Percentiles rank a stretch among this genome's conserved stretches.
Evolutionary conservation across 306 rosid genomes (phyloP).

Genomic region (Lathyrus sativus): DNA sequence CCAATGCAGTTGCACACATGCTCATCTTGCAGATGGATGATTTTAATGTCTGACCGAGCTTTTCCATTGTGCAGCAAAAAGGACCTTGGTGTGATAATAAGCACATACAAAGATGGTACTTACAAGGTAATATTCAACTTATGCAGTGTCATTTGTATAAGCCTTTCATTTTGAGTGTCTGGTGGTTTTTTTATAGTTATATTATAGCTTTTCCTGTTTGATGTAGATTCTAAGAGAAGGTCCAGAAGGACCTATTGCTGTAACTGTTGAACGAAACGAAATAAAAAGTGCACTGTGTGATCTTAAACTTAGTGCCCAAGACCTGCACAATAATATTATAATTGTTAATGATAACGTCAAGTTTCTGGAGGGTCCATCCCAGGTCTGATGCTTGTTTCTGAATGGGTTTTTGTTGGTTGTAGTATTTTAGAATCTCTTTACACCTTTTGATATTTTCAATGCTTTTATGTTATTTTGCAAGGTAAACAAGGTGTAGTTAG

Average conservation of each 20-base stretch:
- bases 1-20: background rate
- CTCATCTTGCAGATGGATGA: background rate
- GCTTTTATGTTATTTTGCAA: too few species aligned
- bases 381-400: slow-evolving; percentile 44
- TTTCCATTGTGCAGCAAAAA: slow-evolving; percentile 68
- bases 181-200: slow-evolving; percentile 12
- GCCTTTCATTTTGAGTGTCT: slow-evolving; percentile 20
- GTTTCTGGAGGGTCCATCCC: too few species aligned
- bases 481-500: too few species aligned
- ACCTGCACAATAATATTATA: too few species aligned
- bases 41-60: slow-evolving; percentile 22
- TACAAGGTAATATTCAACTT: slow-evolving; percentile 67
- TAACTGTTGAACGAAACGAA: too few species aligned
- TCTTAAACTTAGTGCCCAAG: too few species aligned
- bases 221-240: slow-evolving; percentile 81
- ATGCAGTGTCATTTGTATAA: too few species aligned
- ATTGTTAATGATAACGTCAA: too few species aligned
- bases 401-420: background rate
- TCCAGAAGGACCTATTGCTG: too few species aligned
- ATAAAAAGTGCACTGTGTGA: too few species aligned
- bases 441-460: too few species aligned
- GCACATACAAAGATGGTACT: slow-evolving; percentile 76
- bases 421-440: too few species aligned
- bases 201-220: slow-evolving; percentile 23
- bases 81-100: slow-evolving; percentile 82